Evolutionary conservation across 1,139 yeast genomes (phyloP).

Genomic region (Hanseniaspora uvarum): DNA sequence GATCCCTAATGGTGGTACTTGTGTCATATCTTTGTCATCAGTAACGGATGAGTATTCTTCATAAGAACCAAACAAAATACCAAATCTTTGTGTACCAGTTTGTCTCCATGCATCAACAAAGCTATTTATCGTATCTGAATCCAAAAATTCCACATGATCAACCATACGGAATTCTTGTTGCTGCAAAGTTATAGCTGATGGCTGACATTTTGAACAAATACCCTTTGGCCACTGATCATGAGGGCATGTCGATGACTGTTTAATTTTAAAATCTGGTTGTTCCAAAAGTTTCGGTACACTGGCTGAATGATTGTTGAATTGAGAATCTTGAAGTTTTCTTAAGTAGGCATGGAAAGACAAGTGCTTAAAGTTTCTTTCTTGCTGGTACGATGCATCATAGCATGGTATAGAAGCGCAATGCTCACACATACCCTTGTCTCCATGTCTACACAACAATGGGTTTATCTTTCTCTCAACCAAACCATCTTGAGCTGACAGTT

Average conservation of each 20-base stretch:
- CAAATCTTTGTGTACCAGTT: constrained; percentile 79
- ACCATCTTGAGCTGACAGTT: constrained; percentile 61
- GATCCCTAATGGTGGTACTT: constrained; percentile 71
- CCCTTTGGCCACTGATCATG: constrained; percentile 93
- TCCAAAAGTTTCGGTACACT: constrained; percentile 75
- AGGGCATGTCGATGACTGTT: constrained; percentile 59
- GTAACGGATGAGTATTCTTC: constrained; percentile 38
- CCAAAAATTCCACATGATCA: constrained; percentile 88
- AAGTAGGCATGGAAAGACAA: constrained; percentile 76
- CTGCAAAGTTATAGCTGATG: constrained; percentile 84
- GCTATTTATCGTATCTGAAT: constrained; percentile 57
- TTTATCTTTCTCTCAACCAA: constrained; percentile 49
- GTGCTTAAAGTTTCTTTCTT: constrained; percentile 74
- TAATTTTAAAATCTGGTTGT: constrained; percentile 58
- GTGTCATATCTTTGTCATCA: constrained; percentile 14
- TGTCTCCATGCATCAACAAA: constrained; percentile 89
- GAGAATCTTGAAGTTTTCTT: constrained; percentile 58
- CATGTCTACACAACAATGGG: constrained; percentile 69
- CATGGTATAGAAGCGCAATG: constrained; percentile 94
- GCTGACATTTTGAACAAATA: constrained; percentile 95
- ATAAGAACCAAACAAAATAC: constrained; percentile 73
- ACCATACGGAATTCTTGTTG: constrained; percentile 91
- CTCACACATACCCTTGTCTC: constrained; percentile 94
- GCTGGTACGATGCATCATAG: constrained; percentile 72
- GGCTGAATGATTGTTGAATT: constrained; percentile 44